These are phyloP conservation scores for Cytospora leucostoma DNA, from an alignment of 2,329 filamentous ascomycete species.

Conservation along the genomic window DNA sequence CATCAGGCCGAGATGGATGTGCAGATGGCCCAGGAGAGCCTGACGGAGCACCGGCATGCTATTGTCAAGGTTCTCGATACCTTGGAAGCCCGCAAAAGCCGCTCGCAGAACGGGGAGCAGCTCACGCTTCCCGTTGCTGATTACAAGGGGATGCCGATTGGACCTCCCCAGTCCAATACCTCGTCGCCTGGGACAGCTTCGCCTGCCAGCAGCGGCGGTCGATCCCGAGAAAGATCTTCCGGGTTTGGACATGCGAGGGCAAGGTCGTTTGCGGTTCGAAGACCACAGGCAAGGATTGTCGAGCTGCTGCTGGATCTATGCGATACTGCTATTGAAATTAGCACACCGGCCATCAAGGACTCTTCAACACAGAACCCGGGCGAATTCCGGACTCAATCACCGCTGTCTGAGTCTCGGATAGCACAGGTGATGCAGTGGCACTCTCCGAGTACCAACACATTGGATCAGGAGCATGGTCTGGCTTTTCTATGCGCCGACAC, in stretches of 20 bases:
- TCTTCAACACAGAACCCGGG: constrained; percentile 64
- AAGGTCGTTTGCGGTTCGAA: constrained; percentile 86
- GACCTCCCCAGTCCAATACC: constrained; percentile 69
- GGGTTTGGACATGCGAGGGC: constrained; percentile 79
- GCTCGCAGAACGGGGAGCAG: constrained; percentile 59
- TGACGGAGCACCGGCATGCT: constrained; percentile 88
- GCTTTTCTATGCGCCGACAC: constrained; percentile 88
- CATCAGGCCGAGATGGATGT: constrained; percentile 98
- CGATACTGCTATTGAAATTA: constrained; percentile 94
- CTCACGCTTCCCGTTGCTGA: constrained; percentile 63
- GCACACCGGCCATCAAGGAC: constrained; percentile 90
- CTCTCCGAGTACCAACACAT: constrained; percentile 84
- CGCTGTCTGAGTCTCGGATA: constrained; percentile 92
- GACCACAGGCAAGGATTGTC: constrained; percentile 89
- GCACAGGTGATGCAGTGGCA: constrained; percentile 96
- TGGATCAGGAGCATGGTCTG: constrained; percentile 91
- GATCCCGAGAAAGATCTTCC: constrained; percentile 69
- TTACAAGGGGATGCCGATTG: constrained; percentile 86
- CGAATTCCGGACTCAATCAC: constrained; percentile 89
- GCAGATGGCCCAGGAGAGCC: constrained; percentile 88
- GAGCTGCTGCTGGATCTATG: constrained; percentile 93
- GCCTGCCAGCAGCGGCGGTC: constrained; percentile 69
- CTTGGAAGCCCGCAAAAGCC: constrained; percentile 75
- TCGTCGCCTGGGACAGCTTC: constrained; percentile 73
- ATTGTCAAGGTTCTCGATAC: constrained; percentile 96